Conservation (phyloP, 2,329 filamentous ascomycete species). For the Chrysoporthe austroafricana region DNA sequence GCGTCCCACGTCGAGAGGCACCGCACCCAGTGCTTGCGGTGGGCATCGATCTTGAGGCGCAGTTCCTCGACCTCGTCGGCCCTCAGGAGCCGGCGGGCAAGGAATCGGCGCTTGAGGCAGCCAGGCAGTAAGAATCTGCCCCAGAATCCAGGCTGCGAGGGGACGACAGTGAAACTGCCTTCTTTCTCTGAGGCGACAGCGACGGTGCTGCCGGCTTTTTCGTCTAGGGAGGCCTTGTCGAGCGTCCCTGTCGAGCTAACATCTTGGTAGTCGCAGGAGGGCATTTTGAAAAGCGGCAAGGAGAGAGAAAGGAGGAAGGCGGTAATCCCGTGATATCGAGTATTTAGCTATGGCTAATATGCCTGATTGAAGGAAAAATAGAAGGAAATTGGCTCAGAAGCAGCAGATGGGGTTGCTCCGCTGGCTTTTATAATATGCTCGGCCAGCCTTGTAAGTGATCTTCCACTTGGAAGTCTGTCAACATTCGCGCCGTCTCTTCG, state of each 20-base stretch:
- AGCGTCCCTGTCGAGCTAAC: background rate
- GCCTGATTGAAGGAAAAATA: background rate
- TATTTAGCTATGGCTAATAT: background rate
- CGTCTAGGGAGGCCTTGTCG: background rate
- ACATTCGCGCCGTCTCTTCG: background rate
- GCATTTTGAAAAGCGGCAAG: background rate
- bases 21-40: too few relatives aligned
- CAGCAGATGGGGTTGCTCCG: background rate
- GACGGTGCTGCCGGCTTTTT: background rate
- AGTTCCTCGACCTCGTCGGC: background rate
- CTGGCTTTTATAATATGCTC: background rate
- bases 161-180: background rate
- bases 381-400: background rate
- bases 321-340: background rate
- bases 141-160: background rate
- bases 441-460: background rate
- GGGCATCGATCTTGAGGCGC: background rate
- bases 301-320: background rate
- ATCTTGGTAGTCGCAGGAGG: background rate
- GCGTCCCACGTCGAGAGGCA: background rate
- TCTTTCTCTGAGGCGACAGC: background rate
- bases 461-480: background rate
- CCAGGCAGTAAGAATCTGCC: background rate
- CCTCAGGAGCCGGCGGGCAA: background rate
- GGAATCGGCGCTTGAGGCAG: background rate